These are phyloP conservation scores for Maudiozyma barnettii DNA, from an alignment of 805 yeast genomes.

Conservation along the genomic window DNA sequence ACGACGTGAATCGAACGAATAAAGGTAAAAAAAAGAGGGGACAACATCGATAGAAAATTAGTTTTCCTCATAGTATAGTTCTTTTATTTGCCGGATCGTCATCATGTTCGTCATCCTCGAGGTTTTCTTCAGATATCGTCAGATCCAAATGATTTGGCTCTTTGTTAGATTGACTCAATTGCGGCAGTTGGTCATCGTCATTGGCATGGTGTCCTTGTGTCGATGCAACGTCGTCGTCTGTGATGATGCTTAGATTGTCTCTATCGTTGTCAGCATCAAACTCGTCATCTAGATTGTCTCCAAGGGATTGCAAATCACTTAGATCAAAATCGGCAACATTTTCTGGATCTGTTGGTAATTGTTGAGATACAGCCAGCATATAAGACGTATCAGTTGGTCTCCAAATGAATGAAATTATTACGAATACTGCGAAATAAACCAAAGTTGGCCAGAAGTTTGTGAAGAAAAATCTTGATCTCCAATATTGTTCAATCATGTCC, in stretches of 20 bases:
- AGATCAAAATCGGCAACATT: slow-evolving; percentile 60
- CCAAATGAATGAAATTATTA: slow-evolving; percentile 84
- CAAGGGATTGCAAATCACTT: slow-evolving; percentile 42
- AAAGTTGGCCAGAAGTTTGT: slow-evolving; percentile 93
- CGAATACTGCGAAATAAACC: slow-evolving; percentile 74
- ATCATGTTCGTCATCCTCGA: slow-evolving; percentile 2
- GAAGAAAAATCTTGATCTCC: slow-evolving; percentile 86
- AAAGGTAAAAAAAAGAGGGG: neutral
- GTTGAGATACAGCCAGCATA: slow-evolving; percentile 89
- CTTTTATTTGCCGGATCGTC: slow-evolving; percentile 2
- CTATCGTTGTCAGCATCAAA: slow-evolving; percentile 30
- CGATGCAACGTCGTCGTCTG: slow-evolving; percentile 15
- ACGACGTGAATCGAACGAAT: neutral
- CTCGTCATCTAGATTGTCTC: slow-evolving; percentile 31
- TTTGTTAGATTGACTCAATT: slow-evolving; percentile 1
- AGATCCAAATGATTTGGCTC: slow-evolving; percentile 16
- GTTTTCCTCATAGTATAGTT: neutral
- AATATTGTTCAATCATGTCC: slow-evolving; percentile 72
- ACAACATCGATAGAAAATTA: neutral
- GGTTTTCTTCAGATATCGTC: slow-evolving; percentile 27
- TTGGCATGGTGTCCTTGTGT: slow-evolving; percentile 1
- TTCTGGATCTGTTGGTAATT: slow-evolving; percentile 72
- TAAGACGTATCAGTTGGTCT: slow-evolving; percentile 95
- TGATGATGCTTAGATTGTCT: slow-evolving; percentile 19
- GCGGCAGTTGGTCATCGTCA: neutral